Evolutionary conservation across 2,329 filamentous ascomycete species (phyloP), one percentile per base, ranked within the genome.

Genomic region (Ophiosphaerella narmari): DNA sequence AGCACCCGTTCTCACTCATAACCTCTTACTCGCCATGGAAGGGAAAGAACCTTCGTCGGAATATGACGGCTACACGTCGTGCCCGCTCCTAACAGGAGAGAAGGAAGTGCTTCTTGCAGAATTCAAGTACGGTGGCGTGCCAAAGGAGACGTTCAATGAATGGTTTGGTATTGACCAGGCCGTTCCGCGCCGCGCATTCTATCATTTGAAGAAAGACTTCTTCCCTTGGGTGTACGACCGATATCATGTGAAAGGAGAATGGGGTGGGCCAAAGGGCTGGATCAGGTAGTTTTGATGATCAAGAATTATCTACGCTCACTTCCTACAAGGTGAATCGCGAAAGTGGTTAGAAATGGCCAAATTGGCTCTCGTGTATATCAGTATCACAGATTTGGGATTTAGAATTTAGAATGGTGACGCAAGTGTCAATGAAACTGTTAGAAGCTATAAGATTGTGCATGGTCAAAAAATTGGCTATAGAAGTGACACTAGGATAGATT

Each of bases 191-290:
- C 77, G 79, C 3, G 73, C 79, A 0, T 87, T 87, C 62, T 87
- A 84, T 57, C 74, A 86, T 59, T 58, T 87, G 38, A 87, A 87
- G 75, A 86, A 84, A 72, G 80, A 86, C 62, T 87, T 87, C 60
- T 87, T 87, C 70, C 84, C 84, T 0, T 86, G 84, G 84, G 84
- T 87, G 2, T 86, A 86, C 69, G 79, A 77, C 45, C 78, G 81
- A 33, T 78, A 76, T 33, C 80, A 85, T 78, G 78, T 86, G 6
- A 86, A 83, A 71, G 84, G 84, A 5, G 82, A 76, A 7, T 86
- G 84, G 84, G 83, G 75, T 18, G 84, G 84, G 5, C 82, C 83
- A 0, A 83, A 81, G 65, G 83, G 83, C 0, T 84, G 57, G 34
- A 60, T 66, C 29, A 57, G 49, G 13, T 67, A 14, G 6, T 40